phyloP scores from a whole-genome alignment of 2,329 filamentous ascomycete species.

The Penicillium sclerotigenum region DNA sequence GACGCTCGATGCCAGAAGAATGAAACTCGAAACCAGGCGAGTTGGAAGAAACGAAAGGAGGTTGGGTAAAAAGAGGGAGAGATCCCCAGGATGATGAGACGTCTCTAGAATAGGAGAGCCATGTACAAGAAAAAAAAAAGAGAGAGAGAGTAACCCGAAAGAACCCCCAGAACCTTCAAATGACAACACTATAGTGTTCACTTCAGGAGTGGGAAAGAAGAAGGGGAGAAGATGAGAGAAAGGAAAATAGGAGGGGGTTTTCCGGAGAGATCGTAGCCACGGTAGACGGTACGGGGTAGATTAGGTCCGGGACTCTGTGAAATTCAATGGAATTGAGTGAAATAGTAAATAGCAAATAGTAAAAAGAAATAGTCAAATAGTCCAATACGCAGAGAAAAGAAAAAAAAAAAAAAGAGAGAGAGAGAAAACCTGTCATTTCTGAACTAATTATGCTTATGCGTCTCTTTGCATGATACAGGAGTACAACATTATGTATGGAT shows the following conservation, averaged over 20 bases:
- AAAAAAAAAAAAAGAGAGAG: not conserved
- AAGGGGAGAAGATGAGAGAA: constrained; percentile 17
- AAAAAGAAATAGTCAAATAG: not conserved
- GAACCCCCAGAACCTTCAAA: constrained; percentile 29
- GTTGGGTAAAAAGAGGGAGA: constrained; percentile 20
- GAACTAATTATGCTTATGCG: constrained; percentile 5
- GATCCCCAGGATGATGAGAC: constrained; percentile 23
- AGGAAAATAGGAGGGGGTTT: constrained; percentile 18
- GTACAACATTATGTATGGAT: not conserved
- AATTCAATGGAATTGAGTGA: not conserved
- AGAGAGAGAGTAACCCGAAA: constrained; percentile 10
- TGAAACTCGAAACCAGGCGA: constrained; percentile 26
- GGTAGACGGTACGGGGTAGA: constrained; percentile 27
- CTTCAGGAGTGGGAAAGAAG: constrained; percentile 14
- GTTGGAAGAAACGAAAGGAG: constrained; percentile 18
- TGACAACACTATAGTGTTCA: constrained; percentile 30
- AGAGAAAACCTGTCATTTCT: not conserved
- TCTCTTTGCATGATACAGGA: constrained; percentile 1
- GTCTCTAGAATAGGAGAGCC: constrained; percentile 30
- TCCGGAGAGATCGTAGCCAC: constrained; percentile 2
- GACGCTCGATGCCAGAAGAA: constrained; percentile 25
- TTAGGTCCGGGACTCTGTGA: constrained; percentile 9
- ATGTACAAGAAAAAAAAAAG: constrained; percentile 30
- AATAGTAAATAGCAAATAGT: not conserved
- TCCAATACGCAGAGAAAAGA: not conserved